Base-by-base conservation (phyloP, 179 eudicot genomes). In the Spergularia azorica region DNA sequence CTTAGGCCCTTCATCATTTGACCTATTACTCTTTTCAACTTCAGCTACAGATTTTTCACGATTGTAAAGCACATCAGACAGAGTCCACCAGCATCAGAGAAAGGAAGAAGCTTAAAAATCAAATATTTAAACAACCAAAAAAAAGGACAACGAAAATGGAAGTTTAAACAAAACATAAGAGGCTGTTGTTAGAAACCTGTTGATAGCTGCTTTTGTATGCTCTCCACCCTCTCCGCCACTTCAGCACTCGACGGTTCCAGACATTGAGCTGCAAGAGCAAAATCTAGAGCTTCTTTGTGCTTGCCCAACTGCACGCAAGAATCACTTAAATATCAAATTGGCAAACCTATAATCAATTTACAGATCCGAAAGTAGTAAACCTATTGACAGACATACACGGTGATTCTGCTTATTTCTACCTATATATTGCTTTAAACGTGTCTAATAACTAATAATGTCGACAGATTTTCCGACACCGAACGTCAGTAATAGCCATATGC, bases 281-380 rank as follows among this genome's bases (percentile, higher is more conserved):
- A 94, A 66, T 90, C 96, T 77, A 90, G 82, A 63, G 98, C 99
- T 85, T 90, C 99, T 85, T 83, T 85, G 86, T 87, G 87, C 83
- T 90, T 96, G 32, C 89, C 92, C 82, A 91, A 75, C 99, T 95
- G 89, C 83, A 83, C 48, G 55, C 79, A 66, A 69, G 50, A 51
- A 65, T 70, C 73, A 70, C 60, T 65, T 10, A 14, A 43, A 20
- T 11, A 26, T 4, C 3, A 43, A 67, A 4, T 17, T 11, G 18
- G 5, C 14, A 65, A 36, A 65, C 50, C 10, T 38, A 14, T 5
- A 5, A 36, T 65, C 7, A 2, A 9, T 2, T 3, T 15, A 39
- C 16, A 20, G 51, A 6, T 36, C 21, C 16, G 51, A 43, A n/a
- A 16, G 16, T 61, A 61, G 26, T 9, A 8, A 66, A 18, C 26